phyloP scores from a whole-genome alignment of 192 early-diverging fungal species.

The Diversispora epigaea region DNA sequence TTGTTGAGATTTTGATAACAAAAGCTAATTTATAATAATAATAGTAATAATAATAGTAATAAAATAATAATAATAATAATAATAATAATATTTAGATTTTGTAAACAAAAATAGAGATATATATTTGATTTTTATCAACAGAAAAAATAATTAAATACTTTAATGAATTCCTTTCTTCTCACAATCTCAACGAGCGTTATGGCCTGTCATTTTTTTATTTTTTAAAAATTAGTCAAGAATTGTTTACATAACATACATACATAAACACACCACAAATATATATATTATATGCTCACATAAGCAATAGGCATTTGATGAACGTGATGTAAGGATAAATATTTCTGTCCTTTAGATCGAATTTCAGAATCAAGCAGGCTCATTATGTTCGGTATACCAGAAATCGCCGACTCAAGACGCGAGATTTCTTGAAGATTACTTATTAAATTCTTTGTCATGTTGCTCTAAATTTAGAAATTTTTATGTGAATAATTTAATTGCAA shows the following conservation, averaged over 20 bases:
- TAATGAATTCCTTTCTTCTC: conserved; percentile 52
- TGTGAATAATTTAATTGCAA: not conserved
- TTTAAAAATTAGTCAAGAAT: not conserved
- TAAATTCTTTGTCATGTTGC: conserved; percentile 38
- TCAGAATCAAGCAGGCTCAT: conserved; percentile 37
- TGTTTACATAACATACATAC: not conserved
- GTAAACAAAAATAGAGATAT: conserved; percentile 3
- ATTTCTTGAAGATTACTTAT: conserved; percentile 43
- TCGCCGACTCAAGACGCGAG: conserved; percentile 43
- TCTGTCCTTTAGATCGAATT: conserved; percentile 35
- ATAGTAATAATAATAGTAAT: not conserved
- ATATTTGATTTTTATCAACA: too few species aligned
- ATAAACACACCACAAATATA: not conserved
- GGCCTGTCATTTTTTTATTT: conserved; percentile 24
- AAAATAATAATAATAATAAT: not conserved
- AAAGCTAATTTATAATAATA: conserved; percentile 16
- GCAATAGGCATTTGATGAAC: conserved; percentile 49
- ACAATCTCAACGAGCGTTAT: conserved; percentile 51
- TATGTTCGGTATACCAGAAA: conserved; percentile 43
- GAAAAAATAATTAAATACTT: conserved; percentile 31
- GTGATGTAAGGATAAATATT: conserved; percentile 41
- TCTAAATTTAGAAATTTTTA: conserved; percentile 21
- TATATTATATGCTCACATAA: conserved; percentile 42
- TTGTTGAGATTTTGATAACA: conserved; percentile 44
- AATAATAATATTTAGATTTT: not conserved